Evolutionary conservation across 1,284 basidiomycete genomes (phyloP).

Genomic region (Cerrena zonata): DNA sequence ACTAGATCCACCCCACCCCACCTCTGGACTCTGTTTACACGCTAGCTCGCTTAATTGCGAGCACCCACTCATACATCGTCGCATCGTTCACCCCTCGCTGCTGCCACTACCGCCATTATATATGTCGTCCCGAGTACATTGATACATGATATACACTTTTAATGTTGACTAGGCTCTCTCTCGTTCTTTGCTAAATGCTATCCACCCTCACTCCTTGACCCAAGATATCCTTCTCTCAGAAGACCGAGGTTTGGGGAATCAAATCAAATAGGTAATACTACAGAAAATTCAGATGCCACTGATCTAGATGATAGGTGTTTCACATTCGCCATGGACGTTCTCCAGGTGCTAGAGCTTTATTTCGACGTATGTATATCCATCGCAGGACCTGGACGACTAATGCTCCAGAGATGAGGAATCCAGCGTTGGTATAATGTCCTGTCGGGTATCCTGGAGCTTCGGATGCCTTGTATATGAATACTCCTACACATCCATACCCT

Average conservation of each 20-base stretch:
- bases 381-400: conserved; percentile 16
- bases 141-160: background rate
- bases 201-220: background rate
- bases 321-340: conserved; percentile 18
- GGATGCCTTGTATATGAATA: conserved; percentile 34
- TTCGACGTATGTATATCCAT: conserved; percentile 17
- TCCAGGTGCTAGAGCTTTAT: conserved; percentile 12
- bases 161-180: background rate
- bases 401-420: conserved; percentile 24
- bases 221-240: too few relatives aligned
- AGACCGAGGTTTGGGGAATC: too few relatives aligned
- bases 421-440: conserved; percentile 35
- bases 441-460: conserved; percentile 32
- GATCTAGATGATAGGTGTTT: background rate
- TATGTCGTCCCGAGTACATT: too few relatives aligned
- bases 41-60: too few relatives aligned
- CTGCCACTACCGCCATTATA: background rate
- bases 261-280: too few relatives aligned
- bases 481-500: conserved; percentile 18
- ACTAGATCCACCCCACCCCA: too few relatives aligned
- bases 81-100: too few relatives aligned
- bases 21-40: too few relatives aligned
- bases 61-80: too few relatives aligned
- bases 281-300: too few relatives aligned
- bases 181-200: background rate